These are phyloP conservation scores for Apiospora phragmitis DNA, from an alignment of 2,329 filamentous ascomycete species.

Conservation along the genomic window DNA sequence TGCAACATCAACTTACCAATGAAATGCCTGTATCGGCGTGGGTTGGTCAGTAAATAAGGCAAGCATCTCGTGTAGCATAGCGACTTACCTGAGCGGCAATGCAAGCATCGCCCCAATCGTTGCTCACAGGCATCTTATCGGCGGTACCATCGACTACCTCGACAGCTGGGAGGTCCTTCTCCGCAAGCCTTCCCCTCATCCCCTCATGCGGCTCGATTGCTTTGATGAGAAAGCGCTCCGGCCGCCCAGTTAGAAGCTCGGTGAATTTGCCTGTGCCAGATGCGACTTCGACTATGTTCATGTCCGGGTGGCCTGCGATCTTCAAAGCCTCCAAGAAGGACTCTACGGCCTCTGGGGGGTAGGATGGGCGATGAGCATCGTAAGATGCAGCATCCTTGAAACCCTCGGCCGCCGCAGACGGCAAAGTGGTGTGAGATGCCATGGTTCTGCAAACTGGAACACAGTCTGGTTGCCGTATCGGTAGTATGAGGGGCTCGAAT, in stretches of 20 bases:
- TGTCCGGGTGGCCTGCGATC: slow-evolving; percentile 46
- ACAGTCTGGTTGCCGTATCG: background rate
- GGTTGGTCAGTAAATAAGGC: background rate
- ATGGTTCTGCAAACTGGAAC: background rate
- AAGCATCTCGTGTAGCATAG: background rate
- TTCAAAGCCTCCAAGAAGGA: slow-evolving; percentile 57
- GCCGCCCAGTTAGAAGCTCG: slow-evolving; percentile 56
- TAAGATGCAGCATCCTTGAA: slow-evolving; percentile 67
- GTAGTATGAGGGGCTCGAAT: background rate
- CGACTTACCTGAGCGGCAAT: slow-evolving; percentile 65
- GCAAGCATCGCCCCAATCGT: slow-evolving; percentile 64
- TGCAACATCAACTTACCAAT: slow-evolving; percentile 49
- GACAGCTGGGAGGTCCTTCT: slow-evolving; percentile 58
- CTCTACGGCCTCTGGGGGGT: slow-evolving; percentile 58
- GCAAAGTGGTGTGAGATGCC: slow-evolving; percentile 18
- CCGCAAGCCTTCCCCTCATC: slow-evolving; percentile 64
- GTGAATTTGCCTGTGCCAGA: slow-evolving; percentile 74
- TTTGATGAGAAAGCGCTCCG: slow-evolving; percentile 60
- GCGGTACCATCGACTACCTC: slow-evolving; percentile 59
- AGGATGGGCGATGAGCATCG: slow-evolving; percentile 68
- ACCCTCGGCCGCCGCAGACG: slow-evolving; percentile 52
- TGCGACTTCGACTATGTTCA: slow-evolving; percentile 62
- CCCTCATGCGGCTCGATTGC: slow-evolving; percentile 64
- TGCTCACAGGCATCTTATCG: slow-evolving; percentile 53
- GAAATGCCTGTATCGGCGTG: slow-evolving; percentile 34